Evolutionary conservation across 192 early-diverging fungal genomes (phyloP).

Genomic region (Linnemannia schmuckeri): DNA sequence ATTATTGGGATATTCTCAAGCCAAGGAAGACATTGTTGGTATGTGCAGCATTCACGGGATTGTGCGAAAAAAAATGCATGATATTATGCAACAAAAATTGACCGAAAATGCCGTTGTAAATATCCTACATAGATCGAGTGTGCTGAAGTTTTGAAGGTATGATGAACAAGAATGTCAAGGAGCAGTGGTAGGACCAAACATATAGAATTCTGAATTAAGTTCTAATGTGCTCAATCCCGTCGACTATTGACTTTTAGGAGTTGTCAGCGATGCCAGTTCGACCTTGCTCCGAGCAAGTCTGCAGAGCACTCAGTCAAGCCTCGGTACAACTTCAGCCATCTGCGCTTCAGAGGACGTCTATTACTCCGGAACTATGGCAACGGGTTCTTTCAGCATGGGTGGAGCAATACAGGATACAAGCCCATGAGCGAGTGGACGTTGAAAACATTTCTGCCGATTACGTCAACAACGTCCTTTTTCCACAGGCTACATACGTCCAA

Average conservation of each 20-base stretch:
- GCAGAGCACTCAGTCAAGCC: conserved; percentile 23
- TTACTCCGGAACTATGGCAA: conserved; percentile 31
- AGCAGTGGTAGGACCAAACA: background rate
- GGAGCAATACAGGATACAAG: background rate
- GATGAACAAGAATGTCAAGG: background rate
- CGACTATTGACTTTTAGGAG: conserved; percentile 18
- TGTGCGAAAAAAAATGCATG: no score
- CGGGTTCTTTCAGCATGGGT: conserved; percentile 27
- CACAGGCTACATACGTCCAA: background rate
- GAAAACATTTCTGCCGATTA: conserved; percentile 32
- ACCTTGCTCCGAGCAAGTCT: conserved; percentile 40
- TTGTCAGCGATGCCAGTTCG: conserved; percentile 19
- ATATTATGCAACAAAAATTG: background rate
- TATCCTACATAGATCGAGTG: conserved; percentile 32
- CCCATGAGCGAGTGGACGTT: conserved; percentile 2
- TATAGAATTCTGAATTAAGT: background rate
- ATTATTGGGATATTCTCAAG: conserved; percentile 37
- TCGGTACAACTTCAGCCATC: conserved; percentile 28
- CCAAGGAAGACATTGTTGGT: conserved; percentile 25
- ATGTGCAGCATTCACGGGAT: background rate
- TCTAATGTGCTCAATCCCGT: background rate
- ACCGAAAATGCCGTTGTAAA: background rate
- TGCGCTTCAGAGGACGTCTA: conserved; percentile 21
- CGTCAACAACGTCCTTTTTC: conserved; percentile 20
- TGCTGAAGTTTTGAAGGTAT: conserved; percentile 35